Evolutionary conservation across 345 rosid genomes (phyloP).

Genomic region (Populus deltoides): DNA sequence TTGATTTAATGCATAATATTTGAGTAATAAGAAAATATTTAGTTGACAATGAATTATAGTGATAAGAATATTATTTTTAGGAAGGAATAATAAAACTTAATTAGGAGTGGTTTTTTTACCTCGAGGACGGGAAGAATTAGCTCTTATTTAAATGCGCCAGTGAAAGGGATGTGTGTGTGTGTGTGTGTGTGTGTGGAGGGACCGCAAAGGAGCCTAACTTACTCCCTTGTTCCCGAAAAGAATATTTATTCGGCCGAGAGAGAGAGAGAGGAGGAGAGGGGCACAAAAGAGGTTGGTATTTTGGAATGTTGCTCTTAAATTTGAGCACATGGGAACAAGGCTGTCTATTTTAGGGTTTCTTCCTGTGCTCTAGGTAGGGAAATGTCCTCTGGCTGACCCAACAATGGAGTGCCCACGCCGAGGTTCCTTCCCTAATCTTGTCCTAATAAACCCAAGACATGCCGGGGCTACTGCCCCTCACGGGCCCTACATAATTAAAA

Average conservation of each 20-base stretch:
- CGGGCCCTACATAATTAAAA: conserved; percentile 26
- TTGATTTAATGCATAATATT: no score
- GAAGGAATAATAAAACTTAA: neutral
- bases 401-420: conserved; percentile 45
- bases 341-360: conserved; percentile 53
- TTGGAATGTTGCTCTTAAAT: conserved; percentile 76
- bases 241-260: conserved; percentile 8
- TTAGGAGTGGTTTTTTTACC: no score
- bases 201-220: neutral
- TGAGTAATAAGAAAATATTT: no score
- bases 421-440: conserved; percentile 53
- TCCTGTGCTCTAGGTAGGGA: conserved; percentile 56
- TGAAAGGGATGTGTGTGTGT: neutral
- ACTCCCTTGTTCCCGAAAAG: conserved; percentile 33
- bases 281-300: conserved; percentile 36
- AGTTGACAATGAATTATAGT: neutral
- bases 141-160: neutral
- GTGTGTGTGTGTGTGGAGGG: neutral
- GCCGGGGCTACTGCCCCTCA: conserved; percentile 49
- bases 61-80: neutral
- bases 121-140: no score
- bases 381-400: conserved; percentile 56
- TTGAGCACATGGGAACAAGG: conserved; percentile 82
- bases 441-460: conserved; percentile 67
- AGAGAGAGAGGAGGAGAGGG: conserved; percentile 10